phyloP scores from a whole-genome alignment of 805 yeast species.

The Hanseniaspora lindneri region DNA sequence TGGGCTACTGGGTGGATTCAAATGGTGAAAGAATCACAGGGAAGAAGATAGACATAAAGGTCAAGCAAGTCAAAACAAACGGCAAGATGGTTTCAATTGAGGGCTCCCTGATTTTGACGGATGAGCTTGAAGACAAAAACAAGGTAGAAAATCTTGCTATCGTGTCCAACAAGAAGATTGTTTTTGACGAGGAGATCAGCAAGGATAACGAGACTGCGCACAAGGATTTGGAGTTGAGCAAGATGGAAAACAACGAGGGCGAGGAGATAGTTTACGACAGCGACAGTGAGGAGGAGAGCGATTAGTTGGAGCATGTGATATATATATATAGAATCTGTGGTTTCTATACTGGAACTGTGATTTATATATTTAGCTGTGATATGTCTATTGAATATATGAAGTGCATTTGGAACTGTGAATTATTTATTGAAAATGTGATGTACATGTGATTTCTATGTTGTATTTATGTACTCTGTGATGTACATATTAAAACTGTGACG shows the following conservation, averaged over 20 bases:
- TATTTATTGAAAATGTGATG: no score
- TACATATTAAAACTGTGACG: no score
- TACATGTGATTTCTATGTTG: no score
- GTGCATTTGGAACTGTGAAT: no score
- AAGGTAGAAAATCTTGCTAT: constrained; percentile 47
- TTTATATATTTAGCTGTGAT: no score
- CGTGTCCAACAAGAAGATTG: constrained; percentile 37
- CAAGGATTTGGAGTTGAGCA: constrained; percentile 27
- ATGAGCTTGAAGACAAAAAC: constrained; percentile 23
- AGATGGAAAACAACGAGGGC: constrained; percentile 28
- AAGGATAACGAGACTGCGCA: constrained; percentile 29
- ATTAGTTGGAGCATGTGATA: neutral
- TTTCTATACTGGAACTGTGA: no score
- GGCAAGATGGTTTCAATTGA: constrained; percentile 78
- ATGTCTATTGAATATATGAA: no score
- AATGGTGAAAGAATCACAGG: constrained; percentile 69
- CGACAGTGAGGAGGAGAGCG: constrained; percentile 18
- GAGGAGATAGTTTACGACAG: constrained; percentile 28
- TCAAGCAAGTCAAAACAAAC: constrained; percentile 58
- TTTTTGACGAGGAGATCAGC: constrained; percentile 37
- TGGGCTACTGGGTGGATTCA: constrained; percentile 83
- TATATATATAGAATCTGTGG: no score
- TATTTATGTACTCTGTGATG: no score
- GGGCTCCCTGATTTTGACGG: constrained; percentile 52
- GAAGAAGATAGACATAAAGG: constrained; percentile 53